Conservation (phyloP, 768 basidiomycete species). For the Hericium alpestre region DNA sequence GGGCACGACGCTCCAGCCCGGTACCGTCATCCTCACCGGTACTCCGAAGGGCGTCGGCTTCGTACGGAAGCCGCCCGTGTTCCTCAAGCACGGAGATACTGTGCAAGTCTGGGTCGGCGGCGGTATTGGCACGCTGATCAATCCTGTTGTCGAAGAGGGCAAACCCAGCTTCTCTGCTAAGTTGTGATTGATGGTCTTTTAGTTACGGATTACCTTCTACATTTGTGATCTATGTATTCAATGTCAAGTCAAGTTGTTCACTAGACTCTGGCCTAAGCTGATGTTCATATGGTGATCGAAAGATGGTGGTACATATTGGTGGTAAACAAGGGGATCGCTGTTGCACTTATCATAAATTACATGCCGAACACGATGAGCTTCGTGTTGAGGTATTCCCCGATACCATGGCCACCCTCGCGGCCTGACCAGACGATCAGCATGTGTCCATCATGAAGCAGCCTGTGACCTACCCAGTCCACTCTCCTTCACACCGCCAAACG, state of each 20-base stretch:
- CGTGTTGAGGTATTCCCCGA: constrained; percentile 78
- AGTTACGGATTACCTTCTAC: not conserved
- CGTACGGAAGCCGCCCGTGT: constrained; percentile 57
- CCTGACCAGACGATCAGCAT: constrained; percentile 28
- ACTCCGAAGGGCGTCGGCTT: constrained; percentile 80
- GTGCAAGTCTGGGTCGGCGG: constrained; percentile 57
- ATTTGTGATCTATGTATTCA: not conserved
- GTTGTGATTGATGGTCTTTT: constrained; percentile 19
- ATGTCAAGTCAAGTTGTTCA: too few relatives aligned
- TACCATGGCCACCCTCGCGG: constrained; percentile 82
- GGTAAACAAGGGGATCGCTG: not conserved
- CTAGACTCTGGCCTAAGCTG: not conserved
- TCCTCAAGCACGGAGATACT: constrained; percentile 64
- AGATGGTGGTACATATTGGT: too few relatives aligned
- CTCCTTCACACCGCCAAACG: constrained; percentile 89
- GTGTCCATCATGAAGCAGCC: constrained; percentile 2
- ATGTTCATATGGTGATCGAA: too few relatives aligned
- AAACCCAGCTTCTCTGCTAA: constrained; percentile 24
- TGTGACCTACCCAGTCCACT: constrained; percentile 51
- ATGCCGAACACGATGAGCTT: constrained; percentile 77
- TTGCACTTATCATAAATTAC: constrained; percentile 9
- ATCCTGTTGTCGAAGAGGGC: constrained; percentile 65
- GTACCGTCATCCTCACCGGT: constrained; percentile 74
- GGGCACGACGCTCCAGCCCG: constrained; percentile 73
- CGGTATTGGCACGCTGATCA: constrained; percentile 74